Percentiles rank a stretch among this genome's conserved stretches.
These are phyloP conservation scores for Puccinia novopanici DNA, from an alignment of 1,284 basidiomycete species.

Conservation along the genomic window DNA sequence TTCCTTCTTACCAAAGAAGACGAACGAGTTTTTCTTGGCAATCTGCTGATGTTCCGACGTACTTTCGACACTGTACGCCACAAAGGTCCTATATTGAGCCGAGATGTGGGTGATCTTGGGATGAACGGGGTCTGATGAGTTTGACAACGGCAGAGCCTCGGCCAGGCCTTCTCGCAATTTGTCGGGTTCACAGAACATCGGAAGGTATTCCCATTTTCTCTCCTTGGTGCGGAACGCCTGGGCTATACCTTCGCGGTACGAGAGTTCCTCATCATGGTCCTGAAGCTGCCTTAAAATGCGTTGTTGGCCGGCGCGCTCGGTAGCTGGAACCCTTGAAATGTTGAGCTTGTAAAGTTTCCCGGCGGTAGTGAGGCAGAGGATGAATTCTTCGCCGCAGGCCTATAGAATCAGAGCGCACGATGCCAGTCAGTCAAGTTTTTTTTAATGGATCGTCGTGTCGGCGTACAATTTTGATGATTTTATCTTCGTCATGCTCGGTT, in stretches of 20 bases:
- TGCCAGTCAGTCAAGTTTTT: neutral
- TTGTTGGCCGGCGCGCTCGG: neutral
- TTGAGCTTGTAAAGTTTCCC: conserved; percentile 45
- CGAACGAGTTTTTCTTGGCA: conserved; percentile 33
- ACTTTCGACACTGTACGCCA: conserved; percentile 34
- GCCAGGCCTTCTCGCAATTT: neutral
- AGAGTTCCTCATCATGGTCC: neutral
- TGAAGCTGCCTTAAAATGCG: conserved; percentile 21
- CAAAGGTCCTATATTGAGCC: conserved; percentile 42
- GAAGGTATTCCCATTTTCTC: conserved; percentile 39
- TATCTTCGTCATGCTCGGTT: conserved; percentile 12
- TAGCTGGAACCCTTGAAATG: conserved; percentile 15
- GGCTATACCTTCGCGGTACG: conserved; percentile 3
- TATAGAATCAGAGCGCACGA: neutral
- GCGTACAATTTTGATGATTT: conserved; percentile 34
- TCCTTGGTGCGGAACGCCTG: conserved; percentile 21
- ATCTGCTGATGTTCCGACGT: conserved; percentile 5
- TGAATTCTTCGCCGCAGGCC: conserved; percentile 46
- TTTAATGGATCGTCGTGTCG: neutral
- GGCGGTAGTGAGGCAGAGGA: conserved; percentile 27
- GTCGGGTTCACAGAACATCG: conserved; percentile 31
- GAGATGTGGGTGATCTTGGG: conserved; percentile 44
- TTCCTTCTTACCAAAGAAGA: conserved; percentile 41
- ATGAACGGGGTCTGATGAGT: neutral
- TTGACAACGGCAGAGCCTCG: conserved; percentile 9